A percentile compares a stretch with the other conserved stretches of the same genome.
Evolutionary conservation across 495 filamentous ascomycete genomes (phyloP).

Genomic region (Hyaloscypha variabilis): DNA sequence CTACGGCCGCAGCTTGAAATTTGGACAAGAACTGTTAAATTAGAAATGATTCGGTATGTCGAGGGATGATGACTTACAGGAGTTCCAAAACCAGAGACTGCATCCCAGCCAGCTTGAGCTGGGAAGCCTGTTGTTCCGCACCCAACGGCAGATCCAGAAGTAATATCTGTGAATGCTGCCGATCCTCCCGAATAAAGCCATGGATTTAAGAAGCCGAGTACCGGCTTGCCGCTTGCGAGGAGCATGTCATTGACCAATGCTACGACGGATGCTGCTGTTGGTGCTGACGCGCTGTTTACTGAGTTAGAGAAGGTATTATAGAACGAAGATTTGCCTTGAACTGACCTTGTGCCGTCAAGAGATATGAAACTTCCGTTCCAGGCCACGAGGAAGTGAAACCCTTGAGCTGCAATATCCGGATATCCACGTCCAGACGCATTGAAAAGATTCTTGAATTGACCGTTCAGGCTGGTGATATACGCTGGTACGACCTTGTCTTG

Average conservation of each 20-base stretch:
- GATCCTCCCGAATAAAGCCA: conserved; percentile 57
- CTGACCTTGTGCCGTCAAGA: conserved; percentile 36
- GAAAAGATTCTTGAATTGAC: conserved; percentile 4
- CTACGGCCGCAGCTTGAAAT: conserved; percentile 5
- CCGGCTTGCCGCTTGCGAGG: conserved; percentile 52
- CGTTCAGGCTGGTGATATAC: conserved; percentile 48
- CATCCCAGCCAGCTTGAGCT: conserved; percentile 61
- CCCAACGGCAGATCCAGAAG: conserved; percentile 43
- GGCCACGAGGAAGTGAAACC: conserved; percentile 42
- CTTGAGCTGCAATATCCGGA: conserved; percentile 72
- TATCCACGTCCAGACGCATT: conserved; percentile 64
- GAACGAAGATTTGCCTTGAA: neutral
- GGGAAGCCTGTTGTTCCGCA: conserved; percentile 58
- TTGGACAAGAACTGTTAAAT: conserved; percentile 8
- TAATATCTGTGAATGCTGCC: conserved; percentile 60
- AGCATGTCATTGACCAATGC: conserved; percentile 64
- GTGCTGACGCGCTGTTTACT: conserved; percentile 31
- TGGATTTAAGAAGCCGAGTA: conserved; percentile 64
- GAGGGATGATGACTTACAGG: conserved; percentile 29
- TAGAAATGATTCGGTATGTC: neutral
- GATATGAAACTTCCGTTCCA: conserved; percentile 49
- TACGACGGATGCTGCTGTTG: conserved; percentile 47
- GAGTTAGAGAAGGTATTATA: neutral
- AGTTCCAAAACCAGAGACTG: conserved; percentile 63
- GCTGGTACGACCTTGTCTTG: conserved; percentile 57